Base-by-base conservation (phyloP, 768 basidiomycete species). In the Tricholomella constricta region DNA sequence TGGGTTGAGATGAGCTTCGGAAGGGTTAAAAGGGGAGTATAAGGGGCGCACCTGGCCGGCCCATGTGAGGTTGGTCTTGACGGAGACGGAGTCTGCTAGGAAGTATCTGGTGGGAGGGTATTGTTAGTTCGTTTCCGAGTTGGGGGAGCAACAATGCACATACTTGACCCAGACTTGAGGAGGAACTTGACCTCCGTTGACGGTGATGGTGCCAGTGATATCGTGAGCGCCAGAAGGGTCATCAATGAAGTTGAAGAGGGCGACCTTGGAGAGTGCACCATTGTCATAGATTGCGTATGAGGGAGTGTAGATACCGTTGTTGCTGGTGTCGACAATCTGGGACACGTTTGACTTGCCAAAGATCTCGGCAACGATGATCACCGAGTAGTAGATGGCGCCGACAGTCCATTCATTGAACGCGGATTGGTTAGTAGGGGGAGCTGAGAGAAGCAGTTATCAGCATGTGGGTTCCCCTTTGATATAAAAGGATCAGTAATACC, bases 281-380 rank as follows among this genome's bases (percentile, higher is more conserved):
- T 86, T 78, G 65, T 93, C 88, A 63, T 91, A 92, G 48, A 93
- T 80, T 6, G 80, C 87, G 63, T 91, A 87, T 6, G 79, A 75
- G 53, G 89, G 86, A 5, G 85, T 87, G 57, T 71, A 81, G 12
- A 75, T 71, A 59, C 61, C 62, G 58, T 80, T 82, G 42, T 77
- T 75, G n/a, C 65, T 65, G 27, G 89, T 74, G 67, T 93, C 91
- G 29, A 88, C 69, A 26, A 93, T 76, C 54, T 81, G 87, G 1
- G 87, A 82, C 1, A 66, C 71, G 66, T 85, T 84, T 35, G 80
- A 79, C 40, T 77, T 72, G n/a, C 88, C 89, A 27, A 92, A 74
- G 3, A 79, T 76, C 66, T 93, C 91, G 1, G 89, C 80, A 35
- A 88, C 73, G 56, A 85, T 76, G 22, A 94, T 69, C 1, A 85